These are phyloP conservation scores for Pseudogymnoascus destructans DNA, from an alignment of 2,329 filamentous ascomycete genomes.

Conservation along the genomic window DNA sequence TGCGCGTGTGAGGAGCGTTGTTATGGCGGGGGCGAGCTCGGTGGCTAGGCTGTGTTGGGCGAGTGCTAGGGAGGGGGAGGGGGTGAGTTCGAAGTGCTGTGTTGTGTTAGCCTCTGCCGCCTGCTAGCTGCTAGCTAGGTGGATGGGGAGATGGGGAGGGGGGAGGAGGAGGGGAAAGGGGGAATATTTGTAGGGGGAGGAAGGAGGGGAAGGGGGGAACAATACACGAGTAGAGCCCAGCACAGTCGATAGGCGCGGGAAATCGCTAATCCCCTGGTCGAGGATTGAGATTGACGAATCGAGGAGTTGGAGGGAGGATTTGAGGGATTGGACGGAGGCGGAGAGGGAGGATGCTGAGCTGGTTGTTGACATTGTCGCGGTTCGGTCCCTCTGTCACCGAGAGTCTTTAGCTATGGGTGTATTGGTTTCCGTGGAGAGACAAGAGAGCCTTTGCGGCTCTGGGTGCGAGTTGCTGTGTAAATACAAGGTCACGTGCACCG, in stretches of 20 bases:
- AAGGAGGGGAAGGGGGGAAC: constrained; percentile 9
- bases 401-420: not conserved
- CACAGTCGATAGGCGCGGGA: constrained; percentile 27
- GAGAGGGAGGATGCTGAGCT: constrained; percentile 21
- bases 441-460: not conserved
- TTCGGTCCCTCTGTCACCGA: not conserved
- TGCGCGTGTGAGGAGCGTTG: constrained; percentile 47
- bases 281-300: constrained; percentile 24
- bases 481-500: not conserved
- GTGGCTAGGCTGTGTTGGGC: constrained; percentile 53
- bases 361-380: constrained; percentile 8
- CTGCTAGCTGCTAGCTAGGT: too few species aligned
- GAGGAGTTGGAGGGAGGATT: constrained; percentile 28
- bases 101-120: not conserved
- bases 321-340: constrained; percentile 28
- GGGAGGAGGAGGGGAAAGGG: not conserved
- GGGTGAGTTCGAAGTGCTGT: constrained; percentile 61
- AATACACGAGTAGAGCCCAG: constrained; percentile 26
- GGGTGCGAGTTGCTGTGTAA: not conserved
- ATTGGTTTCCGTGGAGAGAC: not conserved
- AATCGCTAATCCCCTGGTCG: constrained; percentile 23
- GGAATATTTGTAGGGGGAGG: too few species aligned
- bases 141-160: too few species aligned
- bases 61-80: constrained; percentile 47
- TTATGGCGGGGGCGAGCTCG: constrained; percentile 60